Conservation (phyloP, 176 grass and related monocot genomes). For the Ensete ventricosum region DNA sequence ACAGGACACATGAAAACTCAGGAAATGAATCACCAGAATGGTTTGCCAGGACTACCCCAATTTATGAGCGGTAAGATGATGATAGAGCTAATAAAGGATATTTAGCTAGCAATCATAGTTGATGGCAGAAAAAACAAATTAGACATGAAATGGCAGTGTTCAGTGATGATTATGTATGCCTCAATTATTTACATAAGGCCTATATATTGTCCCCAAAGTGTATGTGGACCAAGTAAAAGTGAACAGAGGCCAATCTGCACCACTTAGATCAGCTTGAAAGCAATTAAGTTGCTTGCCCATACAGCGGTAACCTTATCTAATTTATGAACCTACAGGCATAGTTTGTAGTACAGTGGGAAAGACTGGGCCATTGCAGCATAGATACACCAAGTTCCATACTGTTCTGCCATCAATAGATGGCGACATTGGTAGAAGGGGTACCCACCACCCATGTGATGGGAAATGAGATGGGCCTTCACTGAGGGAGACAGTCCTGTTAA, state of each 20-base stretch:
- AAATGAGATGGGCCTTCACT: conserved; percentile 7
- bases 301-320: not conserved
- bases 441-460: not conserved
- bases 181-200: not conserved
- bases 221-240: not conserved
- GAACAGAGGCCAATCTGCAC: conserved; percentile 1
- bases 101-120: not conserved
- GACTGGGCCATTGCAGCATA: not conserved
- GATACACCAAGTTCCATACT: not conserved
- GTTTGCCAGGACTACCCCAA: not conserved
- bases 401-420: not conserved
- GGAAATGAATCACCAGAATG: too few relatives aligned
- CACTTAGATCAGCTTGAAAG: not conserved
- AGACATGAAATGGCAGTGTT: not conserved
- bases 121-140: not conserved
- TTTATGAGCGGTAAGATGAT: not conserved
- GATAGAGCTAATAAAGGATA: not conserved
- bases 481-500: too few relatives aligned
- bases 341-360: not conserved
- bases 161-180: not conserved
- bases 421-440: not conserved
- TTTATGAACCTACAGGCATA: not conserved
- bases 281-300: not conserved
- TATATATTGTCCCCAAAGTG: not conserved
- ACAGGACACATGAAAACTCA: too few relatives aligned